Conservation (phyloP, 176 grass and related monocot genomes). For the Triticum aestivum region DNA sequence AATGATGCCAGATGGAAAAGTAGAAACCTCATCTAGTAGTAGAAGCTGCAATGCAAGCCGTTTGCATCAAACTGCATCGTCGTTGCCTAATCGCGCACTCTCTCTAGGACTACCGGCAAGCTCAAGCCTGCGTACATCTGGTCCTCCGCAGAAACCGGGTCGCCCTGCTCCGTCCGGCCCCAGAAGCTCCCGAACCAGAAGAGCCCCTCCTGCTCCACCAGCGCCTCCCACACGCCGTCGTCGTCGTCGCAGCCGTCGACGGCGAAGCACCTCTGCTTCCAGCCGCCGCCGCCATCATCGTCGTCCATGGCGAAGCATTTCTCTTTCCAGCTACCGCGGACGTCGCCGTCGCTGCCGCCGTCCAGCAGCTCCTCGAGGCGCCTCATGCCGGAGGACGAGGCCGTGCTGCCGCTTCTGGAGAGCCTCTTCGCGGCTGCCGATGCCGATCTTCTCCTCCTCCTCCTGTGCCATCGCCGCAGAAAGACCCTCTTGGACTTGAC, state of each 20-base stretch:
- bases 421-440: neutral
- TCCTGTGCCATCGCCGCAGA: slow-evolving; percentile 49
- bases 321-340: neutral
- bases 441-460: neutral
- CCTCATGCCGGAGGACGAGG: neutral
- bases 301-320: neutral
- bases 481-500: slow-evolving; percentile 73
- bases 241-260: neutral
- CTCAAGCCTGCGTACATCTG: slow-evolving; percentile 23
- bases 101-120: slow-evolving; percentile 28
- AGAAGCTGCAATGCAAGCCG: neutral
- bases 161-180: slow-evolving; percentile 39
- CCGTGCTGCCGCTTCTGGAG: neutral
- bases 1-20: neutral
- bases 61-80: neutral
- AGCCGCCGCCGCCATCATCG: neutral
- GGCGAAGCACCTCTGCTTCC: slow-evolving; percentile 8
- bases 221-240: slow-evolving; percentile 44
- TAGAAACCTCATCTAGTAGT: neutral
- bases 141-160: neutral
- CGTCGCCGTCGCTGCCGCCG: neutral
- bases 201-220: slow-evolving; percentile 50
- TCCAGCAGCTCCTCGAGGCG: slow-evolving; percentile 19
- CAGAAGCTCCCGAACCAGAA: slow-evolving; percentile 98
- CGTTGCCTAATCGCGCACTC: slow-evolving; percentile 12